These are phyloP conservation scores for Diaporthe eres DNA, from an alignment of 2,329 filamentous ascomycete species.

Conservation along the genomic window DNA sequence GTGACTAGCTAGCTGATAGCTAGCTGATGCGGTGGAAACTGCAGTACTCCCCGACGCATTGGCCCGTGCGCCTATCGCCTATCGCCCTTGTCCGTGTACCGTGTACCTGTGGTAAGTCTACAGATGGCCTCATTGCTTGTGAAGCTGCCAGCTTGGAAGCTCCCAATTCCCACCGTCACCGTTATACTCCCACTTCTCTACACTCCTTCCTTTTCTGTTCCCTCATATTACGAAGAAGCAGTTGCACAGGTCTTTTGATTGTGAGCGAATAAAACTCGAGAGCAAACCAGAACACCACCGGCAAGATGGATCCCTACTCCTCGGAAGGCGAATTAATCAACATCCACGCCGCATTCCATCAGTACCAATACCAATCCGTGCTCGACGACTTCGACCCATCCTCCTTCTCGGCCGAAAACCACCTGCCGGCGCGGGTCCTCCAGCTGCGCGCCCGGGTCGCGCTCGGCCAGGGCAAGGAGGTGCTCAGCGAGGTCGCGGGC, in stretches of 20 bases:
- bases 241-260: not conserved
- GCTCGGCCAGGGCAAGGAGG: conserved; percentile 81
- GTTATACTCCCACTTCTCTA: conserved; percentile 38
- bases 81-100: conserved; percentile 8
- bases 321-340: conserved; percentile 80
- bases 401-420: conserved; percentile 83
- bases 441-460: conserved; percentile 87
- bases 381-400: conserved; percentile 84
- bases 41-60: not conserved
- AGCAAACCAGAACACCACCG: not conserved
- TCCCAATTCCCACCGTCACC: not conserved
- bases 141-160: conserved; percentile 11
- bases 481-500: conserved; percentile 76
- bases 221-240: too few relatives aligned
- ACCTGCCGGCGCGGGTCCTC: conserved; percentile 81
- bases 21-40: not conserved
- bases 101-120: conserved; percentile 19
- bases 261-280: not conserved
- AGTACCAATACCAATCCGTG: conserved; percentile 89
- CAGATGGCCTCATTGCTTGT: conserved; percentile 29
- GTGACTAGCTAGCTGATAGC: not conserved
- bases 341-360: conserved; percentile 79
- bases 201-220: not conserved
- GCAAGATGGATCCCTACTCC: conserved; percentile 77
- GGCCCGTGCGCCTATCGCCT: conserved; percentile 6